phyloP scores from a whole-genome alignment of 2,329 filamentous ascomycete genomes.

The Botrytis cinerea region DNA sequence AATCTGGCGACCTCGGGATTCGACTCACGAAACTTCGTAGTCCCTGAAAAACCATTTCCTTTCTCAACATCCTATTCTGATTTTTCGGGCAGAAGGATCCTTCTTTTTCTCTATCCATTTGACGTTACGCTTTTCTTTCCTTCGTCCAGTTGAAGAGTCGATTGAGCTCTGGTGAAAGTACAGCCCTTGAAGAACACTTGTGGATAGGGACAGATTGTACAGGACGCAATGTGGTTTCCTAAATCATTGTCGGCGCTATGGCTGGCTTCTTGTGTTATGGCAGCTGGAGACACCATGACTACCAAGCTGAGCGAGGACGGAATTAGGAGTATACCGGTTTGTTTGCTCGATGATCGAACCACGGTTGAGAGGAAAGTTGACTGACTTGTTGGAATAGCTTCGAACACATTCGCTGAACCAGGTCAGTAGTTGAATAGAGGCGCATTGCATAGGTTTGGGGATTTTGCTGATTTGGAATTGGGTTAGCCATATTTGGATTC shows the following conservation, averaged over 20 bases:
- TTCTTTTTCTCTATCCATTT: slow-evolving; percentile 18
- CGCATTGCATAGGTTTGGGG: not conserved
- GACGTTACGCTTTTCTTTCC: not conserved
- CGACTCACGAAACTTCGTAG: not conserved
- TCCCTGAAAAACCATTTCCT: not conserved
- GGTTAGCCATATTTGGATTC: slow-evolving; percentile 90
- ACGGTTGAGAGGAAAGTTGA: not conserved
- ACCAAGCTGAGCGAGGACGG: slow-evolving; percentile 44
- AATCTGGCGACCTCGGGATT: not conserved
- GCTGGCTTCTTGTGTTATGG: slow-evolving; percentile 42
- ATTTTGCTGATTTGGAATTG: slow-evolving; percentile 27
- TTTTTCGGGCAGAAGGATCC: not conserved
- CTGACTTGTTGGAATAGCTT: slow-evolving; percentile 55
- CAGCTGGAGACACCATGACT: slow-evolving; percentile 42
- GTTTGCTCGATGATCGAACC: slow-evolving; percentile 36
- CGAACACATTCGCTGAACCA: slow-evolving; percentile 82
- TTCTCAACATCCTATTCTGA: not conserved
- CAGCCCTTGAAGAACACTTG: not conserved
- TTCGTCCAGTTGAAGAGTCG: not conserved
- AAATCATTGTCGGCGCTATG: slow-evolving; percentile 37
- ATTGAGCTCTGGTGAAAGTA: not conserved
- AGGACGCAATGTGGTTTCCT: slow-evolving; percentile 39
- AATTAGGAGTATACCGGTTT: slow-evolving; percentile 66
- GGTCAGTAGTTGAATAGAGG: slow-evolving; percentile 53
- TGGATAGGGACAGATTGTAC: slow-evolving; percentile 12